phyloP scores from a whole-genome alignment of 2,329 filamentous ascomycete genomes.

The Xylaria arbuscula region DNA sequence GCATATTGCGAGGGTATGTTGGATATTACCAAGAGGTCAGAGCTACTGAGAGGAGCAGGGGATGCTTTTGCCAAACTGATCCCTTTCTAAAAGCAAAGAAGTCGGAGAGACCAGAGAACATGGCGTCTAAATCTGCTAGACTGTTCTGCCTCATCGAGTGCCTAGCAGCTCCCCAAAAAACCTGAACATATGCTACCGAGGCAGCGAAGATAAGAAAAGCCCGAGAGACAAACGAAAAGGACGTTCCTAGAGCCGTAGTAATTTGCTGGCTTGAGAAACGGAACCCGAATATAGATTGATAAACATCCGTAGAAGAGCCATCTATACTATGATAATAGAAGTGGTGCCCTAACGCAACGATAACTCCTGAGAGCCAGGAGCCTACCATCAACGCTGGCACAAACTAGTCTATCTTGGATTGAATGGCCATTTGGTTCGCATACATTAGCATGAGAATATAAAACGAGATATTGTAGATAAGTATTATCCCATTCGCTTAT shows the following conservation, averaged over 20 bases:
- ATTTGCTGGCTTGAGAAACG: not conserved
- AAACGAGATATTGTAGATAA: too few species aligned
- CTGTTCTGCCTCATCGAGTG: not conserved
- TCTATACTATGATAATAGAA: not conserved
- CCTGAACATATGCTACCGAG: not conserved
- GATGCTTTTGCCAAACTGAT: not conserved
- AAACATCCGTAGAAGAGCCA: not conserved
- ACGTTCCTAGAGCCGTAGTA: not conserved
- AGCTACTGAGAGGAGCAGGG: not conserved
- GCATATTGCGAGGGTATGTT: not conserved
- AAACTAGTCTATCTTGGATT: conserved; percentile 1
- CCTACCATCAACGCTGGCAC: conserved; percentile 1
- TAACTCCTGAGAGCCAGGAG: not conserved
- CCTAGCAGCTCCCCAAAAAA: conserved; percentile 5
- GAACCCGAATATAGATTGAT: not conserved
- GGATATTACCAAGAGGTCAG: not conserved
- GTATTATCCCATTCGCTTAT: too few species aligned
- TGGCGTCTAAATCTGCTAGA: not conserved
- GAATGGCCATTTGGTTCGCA: not conserved
- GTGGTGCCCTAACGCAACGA: not conserved
- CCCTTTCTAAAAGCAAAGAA: not conserved
- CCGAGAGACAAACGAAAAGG: not conserved
- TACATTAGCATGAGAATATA: too few species aligned
- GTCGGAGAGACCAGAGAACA: conserved; percentile 1
- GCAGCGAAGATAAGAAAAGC: conserved; percentile 2